A percentile compares a stretch with the other conserved stretches of the same genome.
phyloP scores from a whole-genome alignment of 768 basidiomycete species.

The Phylloporus arenicola region DNA sequence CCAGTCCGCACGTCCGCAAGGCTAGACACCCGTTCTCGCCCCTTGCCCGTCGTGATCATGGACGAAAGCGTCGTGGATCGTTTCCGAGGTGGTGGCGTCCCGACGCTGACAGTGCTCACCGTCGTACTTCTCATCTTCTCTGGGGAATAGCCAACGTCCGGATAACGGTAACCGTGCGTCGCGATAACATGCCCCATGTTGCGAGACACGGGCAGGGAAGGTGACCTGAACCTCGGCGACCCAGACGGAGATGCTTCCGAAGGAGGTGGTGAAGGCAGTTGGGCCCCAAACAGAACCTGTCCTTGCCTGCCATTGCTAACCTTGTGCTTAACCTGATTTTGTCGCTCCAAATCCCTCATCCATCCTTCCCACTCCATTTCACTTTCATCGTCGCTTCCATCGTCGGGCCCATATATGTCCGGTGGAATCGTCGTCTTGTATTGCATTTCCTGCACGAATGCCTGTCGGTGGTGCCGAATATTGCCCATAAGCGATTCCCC shows the following conservation, averaged over 20 bases:
- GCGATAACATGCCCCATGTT: constrained; percentile 20
- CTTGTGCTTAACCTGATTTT: constrained; percentile 19
- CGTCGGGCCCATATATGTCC: constrained; percentile 25
- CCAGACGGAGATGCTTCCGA: constrained; percentile 24
- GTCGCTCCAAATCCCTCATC: constrained; percentile 51
- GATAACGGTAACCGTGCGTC: background rate
- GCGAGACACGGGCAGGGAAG: constrained; percentile 10
- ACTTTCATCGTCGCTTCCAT: constrained; percentile 38
- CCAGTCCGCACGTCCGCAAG: background rate
- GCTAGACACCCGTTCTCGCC: background rate
- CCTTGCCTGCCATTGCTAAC: background rate
- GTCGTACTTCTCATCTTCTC: constrained; percentile 11
- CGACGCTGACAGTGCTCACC: constrained; percentile 25
- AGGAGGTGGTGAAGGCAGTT: constrained; percentile 24
- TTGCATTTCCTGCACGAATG: constrained; percentile 20
- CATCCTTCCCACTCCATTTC: constrained; percentile 68
- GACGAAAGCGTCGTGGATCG: constrained; percentile 26
- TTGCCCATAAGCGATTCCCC: constrained; percentile 19
- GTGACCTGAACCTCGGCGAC: constrained; percentile 18
- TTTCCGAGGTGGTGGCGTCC: constrained; percentile 9
- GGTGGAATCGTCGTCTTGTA: constrained; percentile 12
- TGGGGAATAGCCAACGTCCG: constrained; percentile 2
- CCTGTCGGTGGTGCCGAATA: constrained; percentile 19
- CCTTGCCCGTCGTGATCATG: constrained; percentile 3
- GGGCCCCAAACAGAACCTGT: background rate